Evolutionary conservation across 2,329 filamentous ascomycete genomes (phyloP), one percentile per base, ranked within the genome.

Genomic region (Aspergillus awamori): DNA sequence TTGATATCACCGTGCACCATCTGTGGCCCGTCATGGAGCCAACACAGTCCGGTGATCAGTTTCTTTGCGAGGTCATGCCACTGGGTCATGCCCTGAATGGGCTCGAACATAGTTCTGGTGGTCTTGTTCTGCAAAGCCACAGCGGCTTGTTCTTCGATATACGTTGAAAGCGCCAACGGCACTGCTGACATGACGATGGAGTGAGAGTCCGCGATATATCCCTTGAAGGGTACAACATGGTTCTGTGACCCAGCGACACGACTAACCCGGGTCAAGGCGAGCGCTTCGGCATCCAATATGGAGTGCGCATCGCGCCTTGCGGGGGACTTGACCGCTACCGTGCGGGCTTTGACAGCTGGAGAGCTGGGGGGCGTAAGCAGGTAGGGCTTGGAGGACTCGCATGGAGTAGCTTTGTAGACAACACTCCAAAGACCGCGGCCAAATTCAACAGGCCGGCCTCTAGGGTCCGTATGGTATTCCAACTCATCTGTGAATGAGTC

Each of bases 1-100:
- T 82, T 82, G 67, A 82, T 77, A 67, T 82, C 80, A 1, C 79
- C 80, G 63, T 83, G 81, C 2, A 82, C 74, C 4, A 82, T 71
- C 4, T 73, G 71, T 2, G 75, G 71, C 3, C 65, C 63, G 36
- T 68, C 65, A 54, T 83, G 81, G 6, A 83, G 70, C 77, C 80
- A 83, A 7, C 68, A 65, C 2, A 83, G 70, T 0, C 79, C 76
- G 7, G 65, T 58, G 53, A 82, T 76, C 10, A 83, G 72, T 53
- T 74, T 73, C 39, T 67, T 65, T 13, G 80, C 77, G 5, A 83
- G 69, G 10, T 70, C 66, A 0, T 76, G 70, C 80, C 80, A 83
- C 7, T 70, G 59, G 2, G 66, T 54, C 45, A 72, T 72, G 4
- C 80, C 78, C 45, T 78, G 68, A 13, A 82, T 73, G 5, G 81